Conservation (phyloP, 768 basidiomycete genomes). For the Podaxis carcinomalis region DNA sequence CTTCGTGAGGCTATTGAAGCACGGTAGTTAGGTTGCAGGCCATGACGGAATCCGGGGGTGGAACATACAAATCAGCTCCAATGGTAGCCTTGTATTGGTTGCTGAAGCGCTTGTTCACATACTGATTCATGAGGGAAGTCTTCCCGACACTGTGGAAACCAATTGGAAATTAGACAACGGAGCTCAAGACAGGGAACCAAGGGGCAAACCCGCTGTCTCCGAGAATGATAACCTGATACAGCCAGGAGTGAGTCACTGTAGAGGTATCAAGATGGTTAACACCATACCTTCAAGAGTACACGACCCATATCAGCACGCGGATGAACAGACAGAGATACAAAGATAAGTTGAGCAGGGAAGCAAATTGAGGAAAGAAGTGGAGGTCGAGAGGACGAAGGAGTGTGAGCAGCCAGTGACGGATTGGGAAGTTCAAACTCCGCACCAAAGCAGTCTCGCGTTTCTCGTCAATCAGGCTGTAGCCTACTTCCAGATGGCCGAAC, state of each 20-base stretch:
- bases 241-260: slow-evolving; percentile 1
- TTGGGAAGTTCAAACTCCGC: slow-evolving; percentile 41
- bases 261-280: neutral
- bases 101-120: slow-evolving; percentile 99
- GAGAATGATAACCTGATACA: slow-evolving; percentile 88
- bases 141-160: slow-evolving; percentile 76
- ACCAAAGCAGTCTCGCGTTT: slow-evolving; percentile 7
- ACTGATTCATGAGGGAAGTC: slow-evolving; percentile 99
- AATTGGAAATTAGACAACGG: slow-evolving; percentile 14
- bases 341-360: slow-evolving; percentile 15
- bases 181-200: slow-evolving; percentile 9
- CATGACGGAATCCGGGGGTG: slow-evolving; percentile 12
- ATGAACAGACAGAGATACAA: slow-evolving; percentile 16
- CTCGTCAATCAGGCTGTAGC: slow-evolving; percentile 10
- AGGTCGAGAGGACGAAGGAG: slow-evolving; percentile 14
- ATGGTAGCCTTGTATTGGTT: slow-evolving; percentile 99
- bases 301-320: slow-evolving; percentile 60
- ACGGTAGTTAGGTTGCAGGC: slow-evolving; percentile 18
- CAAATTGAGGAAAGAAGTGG: slow-evolving; percentile 12
- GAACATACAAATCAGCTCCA: slow-evolving; percentile 88
- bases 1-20: slow-evolving; percentile 74
- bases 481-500: slow-evolving; percentile 61
- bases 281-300: slow-evolving; percentile 74
- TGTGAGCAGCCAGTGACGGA: slow-evolving; percentile 20
- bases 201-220: slow-evolving; percentile 87